A percentile compares a stretch with the other conserved stretches of the same genome.
phyloP scores from a whole-genome alignment of 805 yeast species.

The Lipomyces yamadae region DNA sequence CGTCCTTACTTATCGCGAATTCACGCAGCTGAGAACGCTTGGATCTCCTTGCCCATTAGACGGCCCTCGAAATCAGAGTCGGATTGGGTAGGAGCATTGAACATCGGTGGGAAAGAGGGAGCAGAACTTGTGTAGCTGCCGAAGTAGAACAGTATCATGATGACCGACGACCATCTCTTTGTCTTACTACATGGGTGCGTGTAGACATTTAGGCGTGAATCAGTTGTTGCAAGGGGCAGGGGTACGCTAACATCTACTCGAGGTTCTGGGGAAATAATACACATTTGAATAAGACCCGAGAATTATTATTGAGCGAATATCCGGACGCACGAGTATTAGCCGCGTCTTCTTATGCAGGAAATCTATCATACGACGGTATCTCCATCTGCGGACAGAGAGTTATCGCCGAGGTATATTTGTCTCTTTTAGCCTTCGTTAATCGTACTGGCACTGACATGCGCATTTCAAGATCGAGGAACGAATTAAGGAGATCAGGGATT shows the following conservation, averaged over 20 bases:
- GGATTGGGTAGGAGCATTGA: background rate
- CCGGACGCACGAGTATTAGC: constrained; percentile 47
- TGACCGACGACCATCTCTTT: constrained; percentile 57
- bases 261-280: constrained; percentile 68
- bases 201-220: background rate
- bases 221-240: background rate
- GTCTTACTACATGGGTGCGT: constrained; percentile 76
- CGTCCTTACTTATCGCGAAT: background rate
- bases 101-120: background rate
- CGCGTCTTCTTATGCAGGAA: constrained; percentile 36
- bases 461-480: constrained; percentile 45
- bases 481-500: constrained; percentile 55
- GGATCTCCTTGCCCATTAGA: too few relatives aligned
- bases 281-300: constrained; percentile 58
- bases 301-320: constrained; percentile 48
- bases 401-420: constrained; percentile 60
- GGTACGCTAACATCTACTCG: background rate
- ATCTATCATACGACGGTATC: constrained; percentile 75
- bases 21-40: too few relatives aligned
- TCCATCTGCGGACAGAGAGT: constrained; percentile 72
- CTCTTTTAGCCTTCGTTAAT: background rate
- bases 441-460: background rate
- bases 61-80: too few relatives aligned
- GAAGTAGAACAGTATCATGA: background rate
- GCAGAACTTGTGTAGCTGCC: background rate